Conservation (phyloP, 139 green algal species). For the Tetradesmus obliquus region DNA sequence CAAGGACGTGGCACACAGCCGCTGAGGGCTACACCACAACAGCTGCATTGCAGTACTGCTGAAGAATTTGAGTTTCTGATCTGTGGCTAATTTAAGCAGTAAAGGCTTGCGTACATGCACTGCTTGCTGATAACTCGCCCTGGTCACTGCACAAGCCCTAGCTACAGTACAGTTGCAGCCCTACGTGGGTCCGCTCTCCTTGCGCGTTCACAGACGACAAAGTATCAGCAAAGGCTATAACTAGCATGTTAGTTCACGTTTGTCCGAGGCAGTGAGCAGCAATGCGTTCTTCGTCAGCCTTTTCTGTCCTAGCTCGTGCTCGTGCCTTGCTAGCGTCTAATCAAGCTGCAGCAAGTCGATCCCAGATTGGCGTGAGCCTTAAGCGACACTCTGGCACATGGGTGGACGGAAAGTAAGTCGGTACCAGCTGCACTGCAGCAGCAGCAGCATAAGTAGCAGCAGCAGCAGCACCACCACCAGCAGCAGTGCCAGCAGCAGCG, state of each 20-base stretch:
- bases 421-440: background rate
- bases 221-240: background rate
- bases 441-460: background rate
- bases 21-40: background rate
- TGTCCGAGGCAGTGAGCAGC: background rate
- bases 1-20: no score
- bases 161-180: no score
- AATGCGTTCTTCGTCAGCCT: background rate
- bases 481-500: background rate
- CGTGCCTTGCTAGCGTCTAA: background rate
- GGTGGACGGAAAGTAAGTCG: constrained; percentile 16
- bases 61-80: background rate
- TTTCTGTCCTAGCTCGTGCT: background rate
- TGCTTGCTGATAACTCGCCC: background rate
- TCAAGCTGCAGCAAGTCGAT: background rate
- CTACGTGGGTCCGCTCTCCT: background rate
- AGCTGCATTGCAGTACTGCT: background rate
- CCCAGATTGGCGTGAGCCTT: background rate
- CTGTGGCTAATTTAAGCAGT: background rate
- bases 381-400: background rate
- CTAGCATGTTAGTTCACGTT: background rate
- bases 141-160: background rate
- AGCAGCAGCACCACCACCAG: background rate
- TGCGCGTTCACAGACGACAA: background rate
- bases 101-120: background rate